A percentile compares a stretch with the other conserved stretches of the same genome.
phyloP scores from a whole-genome alignment of 495 filamentous ascomycete species.

The Hyphodiscus hymeniophilus region DNA sequence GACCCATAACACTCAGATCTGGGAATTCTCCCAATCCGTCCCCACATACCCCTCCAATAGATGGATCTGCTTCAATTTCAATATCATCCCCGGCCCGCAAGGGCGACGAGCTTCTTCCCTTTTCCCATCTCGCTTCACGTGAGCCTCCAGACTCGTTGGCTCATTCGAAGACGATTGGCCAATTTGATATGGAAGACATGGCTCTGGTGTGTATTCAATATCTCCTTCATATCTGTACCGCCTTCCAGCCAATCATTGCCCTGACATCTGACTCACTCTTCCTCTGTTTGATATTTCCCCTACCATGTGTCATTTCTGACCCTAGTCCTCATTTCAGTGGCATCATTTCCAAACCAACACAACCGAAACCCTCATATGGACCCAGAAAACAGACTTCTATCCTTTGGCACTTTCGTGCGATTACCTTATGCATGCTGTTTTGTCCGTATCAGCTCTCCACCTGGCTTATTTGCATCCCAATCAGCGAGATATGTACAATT shows the following conservation, averaged over 20 bases:
- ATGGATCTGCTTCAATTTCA: no score
- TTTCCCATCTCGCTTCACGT: background rate
- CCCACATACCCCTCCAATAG: no score
- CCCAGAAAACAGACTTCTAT: conserved; percentile 3
- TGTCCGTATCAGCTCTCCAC: conserved; percentile 33
- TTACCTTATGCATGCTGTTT: conserved; percentile 32
- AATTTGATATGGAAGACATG: conserved; percentile 13
- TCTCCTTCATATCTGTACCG: background rate
- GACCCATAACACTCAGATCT: background rate
- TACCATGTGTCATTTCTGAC: background rate
- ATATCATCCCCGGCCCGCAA: no score
- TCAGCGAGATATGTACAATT: background rate
- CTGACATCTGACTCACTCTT: background rate
- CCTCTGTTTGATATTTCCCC: background rate
- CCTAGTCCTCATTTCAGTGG: background rate
- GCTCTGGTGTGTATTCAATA: conserved; percentile 2
- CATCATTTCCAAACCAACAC: conserved; percentile 10
- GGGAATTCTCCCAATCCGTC: background rate
- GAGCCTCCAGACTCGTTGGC: background rate
- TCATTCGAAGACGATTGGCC: background rate
- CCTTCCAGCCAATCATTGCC: no score
- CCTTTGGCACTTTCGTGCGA: conserved; percentile 1
- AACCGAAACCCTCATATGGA: background rate
- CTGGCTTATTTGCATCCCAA: conserved; percentile 28
- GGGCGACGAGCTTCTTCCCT: background rate